These are phyloP conservation scores for Verticillium nonalfalfae DNA, from an alignment of 2,329 filamentous ascomycete species.

Conservation along the genomic window DNA sequence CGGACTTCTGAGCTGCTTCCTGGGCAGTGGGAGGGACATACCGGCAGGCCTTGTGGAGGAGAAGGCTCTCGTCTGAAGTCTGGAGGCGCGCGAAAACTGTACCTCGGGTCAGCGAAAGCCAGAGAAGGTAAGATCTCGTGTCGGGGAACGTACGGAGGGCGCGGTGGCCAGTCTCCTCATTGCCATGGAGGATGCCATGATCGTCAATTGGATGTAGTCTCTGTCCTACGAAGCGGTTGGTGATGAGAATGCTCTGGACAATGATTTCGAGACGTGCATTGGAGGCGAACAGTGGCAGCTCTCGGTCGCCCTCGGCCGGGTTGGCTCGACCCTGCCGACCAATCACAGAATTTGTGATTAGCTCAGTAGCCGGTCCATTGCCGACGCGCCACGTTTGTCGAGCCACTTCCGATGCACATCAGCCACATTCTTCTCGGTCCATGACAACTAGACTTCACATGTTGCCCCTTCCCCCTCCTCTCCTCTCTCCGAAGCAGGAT, in stretches of 20 bases:
- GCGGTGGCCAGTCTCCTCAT: slow-evolving; percentile 53
- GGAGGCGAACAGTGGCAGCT: not conserved
- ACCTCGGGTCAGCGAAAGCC: slow-evolving; percentile 7
- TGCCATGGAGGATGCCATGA: slow-evolving; percentile 58
- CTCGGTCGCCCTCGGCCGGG: slow-evolving; percentile 1
- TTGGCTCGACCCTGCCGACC: slow-evolving; percentile 1
- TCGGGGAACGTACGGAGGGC: slow-evolving; percentile 43
- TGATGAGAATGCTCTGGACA: not conserved
- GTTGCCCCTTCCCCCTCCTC: not conserved
- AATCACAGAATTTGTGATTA: slow-evolving; percentile 20
- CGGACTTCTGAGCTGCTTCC: not conserved
- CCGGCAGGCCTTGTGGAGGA: slow-evolving; percentile 78
- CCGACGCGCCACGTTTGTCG: slow-evolving; percentile 8
- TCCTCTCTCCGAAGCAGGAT: not conserved
- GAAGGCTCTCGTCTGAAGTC: slow-evolving; percentile 68
- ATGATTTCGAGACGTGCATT: slow-evolving; percentile 2
- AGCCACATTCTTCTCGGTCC: not conserved
- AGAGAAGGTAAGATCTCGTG: not conserved
- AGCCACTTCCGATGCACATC: not conserved
- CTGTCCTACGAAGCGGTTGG: not conserved
- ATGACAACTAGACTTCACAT: not conserved
- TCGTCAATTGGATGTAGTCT: slow-evolving; percentile 12
- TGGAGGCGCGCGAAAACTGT: slow-evolving; percentile 58
- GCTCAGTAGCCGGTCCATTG: slow-evolving; percentile 19
- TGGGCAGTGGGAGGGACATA: slow-evolving; percentile 34